Evolutionary conservation across 768 basidiomycete species (phyloP), one percentile per base, ranked within the genome.

Genomic region (Podaxis sp.): DNA sequence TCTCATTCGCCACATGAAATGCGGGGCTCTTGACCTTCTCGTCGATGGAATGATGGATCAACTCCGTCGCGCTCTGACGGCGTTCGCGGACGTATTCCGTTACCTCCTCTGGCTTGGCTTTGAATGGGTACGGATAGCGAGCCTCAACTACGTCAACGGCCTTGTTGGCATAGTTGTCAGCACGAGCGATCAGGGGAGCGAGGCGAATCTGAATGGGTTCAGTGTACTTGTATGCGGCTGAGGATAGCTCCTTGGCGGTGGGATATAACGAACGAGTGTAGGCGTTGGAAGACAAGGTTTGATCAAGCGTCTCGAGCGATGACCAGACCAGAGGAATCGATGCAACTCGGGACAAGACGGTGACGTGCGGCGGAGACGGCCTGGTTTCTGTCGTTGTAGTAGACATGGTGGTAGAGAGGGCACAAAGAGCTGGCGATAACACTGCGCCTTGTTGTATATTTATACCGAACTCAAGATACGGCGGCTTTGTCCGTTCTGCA

Each of bases 91-190:
- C 80, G 64, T 83, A 85, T 11, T 76, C 79, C 33, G 79, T 79
- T 22, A 94, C 83, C 2, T 93, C 90, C 68, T 89, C 88, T 2
- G 90, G 87, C 68, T 85, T 84, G 17, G 84, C 84, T 64, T 85
- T 79, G 82, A 93, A 94, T 4, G 90, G 84, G 70, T 87, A 88
- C 12, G 92, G 92, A 71, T 87, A 92, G 57, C 84, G 84, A 59
- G 82, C 79, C 77, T 92, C 81, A 59, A 93, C 88, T 19, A 73
- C 85, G 70, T 93, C 90, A 42, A 92, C 80, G 30, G 85, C 88
- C 77, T 84, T 87, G 81, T 91, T 90, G 30, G 88, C 92, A 57
- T 76, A 76, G n/a, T 75, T 83, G 66, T 93, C 85, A 2, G 83
- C 89, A 52, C 82, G 79, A 59, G 79, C 75, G 67, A 92, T 83